These are phyloP conservation scores for Arthrobotrys entomopaga DNA, from an alignment of 2,329 filamentous ascomycete species.

Conservation along the genomic window DNA sequence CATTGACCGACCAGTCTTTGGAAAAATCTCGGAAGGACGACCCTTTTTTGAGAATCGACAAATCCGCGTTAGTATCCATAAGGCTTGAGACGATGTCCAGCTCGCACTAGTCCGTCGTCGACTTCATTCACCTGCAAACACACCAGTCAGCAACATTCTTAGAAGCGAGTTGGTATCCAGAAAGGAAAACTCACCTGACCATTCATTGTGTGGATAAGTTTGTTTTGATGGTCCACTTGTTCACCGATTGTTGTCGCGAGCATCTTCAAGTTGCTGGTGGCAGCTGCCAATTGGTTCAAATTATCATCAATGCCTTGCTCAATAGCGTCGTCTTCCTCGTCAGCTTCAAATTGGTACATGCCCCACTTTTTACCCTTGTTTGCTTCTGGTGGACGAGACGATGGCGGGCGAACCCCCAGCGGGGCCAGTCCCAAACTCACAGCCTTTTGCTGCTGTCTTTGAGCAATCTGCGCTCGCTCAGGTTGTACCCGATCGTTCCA, in stretches of 20 bases:
- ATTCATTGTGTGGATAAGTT: conserved; percentile 78
- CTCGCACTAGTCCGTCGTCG: neutral
- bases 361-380: conserved; percentile 70
- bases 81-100: neutral
- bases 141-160: neutral
- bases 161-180: conserved; percentile 56
- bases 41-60: too few relatives aligned
- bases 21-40: too few relatives aligned
- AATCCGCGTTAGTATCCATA: conserved; percentile 2
- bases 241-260: conserved; percentile 79
- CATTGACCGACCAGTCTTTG: neutral
- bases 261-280: conserved; percentile 76
- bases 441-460: conserved; percentile 28
- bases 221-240: conserved; percentile 81
- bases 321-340: conserved; percentile 75
- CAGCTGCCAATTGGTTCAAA: conserved; percentile 69
- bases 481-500: conserved; percentile 59
- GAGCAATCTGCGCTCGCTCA: conserved; percentile 69
- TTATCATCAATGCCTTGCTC: conserved; percentile 77
- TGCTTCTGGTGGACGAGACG: conserved; percentile 57
- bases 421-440: conserved; percentile 23
- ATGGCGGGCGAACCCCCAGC: conserved; percentile 4
- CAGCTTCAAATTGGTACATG: conserved; percentile 83
- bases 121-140: neutral
- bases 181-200: conserved; percentile 71